Evolutionary conservation across 805 yeast species (phyloP), one percentile per base, ranked within the genome.

Genomic region (Cyberlindnera euphorbiae): DNA sequence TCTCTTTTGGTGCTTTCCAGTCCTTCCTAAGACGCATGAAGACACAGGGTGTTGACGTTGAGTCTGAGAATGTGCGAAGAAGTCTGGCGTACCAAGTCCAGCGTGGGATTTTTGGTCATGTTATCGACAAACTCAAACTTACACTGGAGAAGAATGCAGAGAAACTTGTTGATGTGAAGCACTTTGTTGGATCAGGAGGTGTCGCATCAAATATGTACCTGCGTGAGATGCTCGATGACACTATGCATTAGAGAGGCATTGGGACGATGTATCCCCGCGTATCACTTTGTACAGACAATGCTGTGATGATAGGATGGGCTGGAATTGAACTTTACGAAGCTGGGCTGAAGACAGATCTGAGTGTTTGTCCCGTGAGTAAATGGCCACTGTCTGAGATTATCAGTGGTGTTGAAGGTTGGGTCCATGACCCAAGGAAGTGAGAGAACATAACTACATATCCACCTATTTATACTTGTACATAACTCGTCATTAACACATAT

Each of bases 261-360:
- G 47, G 55, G 1, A 75, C 79, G 30, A 74, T 75, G 45, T 86
- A 78, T 49, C 96, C 97, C 0, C 77, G 75, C 15, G 64, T 78
- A 3, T 60, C 69, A 2, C 63, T 88, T 41, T 93, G 98, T 55
- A 87, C 97, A 0, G 98, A 93, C 53, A 93, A 93, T 58, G 95
- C 97, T 0, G 75, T 87, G 2, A 93, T 93, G 98, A 93, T 93
- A 35, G 98, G 96, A 1, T 86, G 94, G 79, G 95, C 97, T 0
- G 98, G 97, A 0, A 85, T 90, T 8, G 96, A 90, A 56, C 60
- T 89, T 14, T 82, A 64, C 53, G 96, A 88, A 54, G 43, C 56
- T 4, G 46, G 45, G 3, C 25, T 60, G 8, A 50, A 68, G 10
- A 73, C 88, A 0, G 71, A 68, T 6, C 49, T 83, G 28, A 68